A percentile compares a stretch with the other conserved stretches of the same genome.
phyloP scores from a whole-genome alignment of 495 filamentous ascomycete genomes.

The Hyaloscypha finlandica region DNA sequence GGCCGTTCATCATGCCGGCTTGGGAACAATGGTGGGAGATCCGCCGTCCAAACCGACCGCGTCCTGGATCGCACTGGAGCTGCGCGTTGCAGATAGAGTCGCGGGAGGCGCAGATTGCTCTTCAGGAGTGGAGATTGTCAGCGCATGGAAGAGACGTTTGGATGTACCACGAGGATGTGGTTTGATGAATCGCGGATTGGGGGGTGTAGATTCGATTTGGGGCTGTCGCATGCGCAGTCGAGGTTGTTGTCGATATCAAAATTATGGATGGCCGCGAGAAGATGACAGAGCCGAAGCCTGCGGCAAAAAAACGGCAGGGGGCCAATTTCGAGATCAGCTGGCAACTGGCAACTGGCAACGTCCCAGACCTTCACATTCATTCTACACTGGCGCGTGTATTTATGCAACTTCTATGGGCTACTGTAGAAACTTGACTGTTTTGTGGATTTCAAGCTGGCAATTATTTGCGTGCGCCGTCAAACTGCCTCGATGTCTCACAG shows the following conservation, averaged over 20 bases:
- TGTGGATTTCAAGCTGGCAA: not conserved
- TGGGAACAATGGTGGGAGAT: slow-evolving; percentile 36
- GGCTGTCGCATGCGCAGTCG: slow-evolving; percentile 20
- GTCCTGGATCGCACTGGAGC: slow-evolving; percentile 19
- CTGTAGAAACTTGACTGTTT: not conserved
- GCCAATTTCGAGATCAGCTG: not conserved
- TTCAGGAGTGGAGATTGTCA: slow-evolving; percentile 1
- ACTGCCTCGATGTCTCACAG: not conserved
- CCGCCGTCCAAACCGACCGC: slow-evolving; percentile 26
- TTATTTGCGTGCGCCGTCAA: not conserved
- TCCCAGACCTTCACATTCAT: not conserved
- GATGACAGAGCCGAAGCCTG: not conserved
- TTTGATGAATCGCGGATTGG: not conserved
- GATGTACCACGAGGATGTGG: not conserved
- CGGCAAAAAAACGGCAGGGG: not conserved
- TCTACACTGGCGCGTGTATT: not conserved
- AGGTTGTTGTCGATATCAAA: slow-evolving; percentile 25
- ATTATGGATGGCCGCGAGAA: slow-evolving; percentile 11
- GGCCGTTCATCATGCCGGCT: slow-evolving; percentile 61
- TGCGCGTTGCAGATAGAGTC: slow-evolving; percentile 18
- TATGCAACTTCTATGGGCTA: not conserved
- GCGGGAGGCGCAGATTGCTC: not conserved
- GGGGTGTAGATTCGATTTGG: not conserved
- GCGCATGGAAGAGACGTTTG: slow-evolving; percentile 19
- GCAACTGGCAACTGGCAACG: not conserved